Base-by-base conservation (phyloP, 139 green algal genomes). In the Diplosphaera chodatii region DNA sequence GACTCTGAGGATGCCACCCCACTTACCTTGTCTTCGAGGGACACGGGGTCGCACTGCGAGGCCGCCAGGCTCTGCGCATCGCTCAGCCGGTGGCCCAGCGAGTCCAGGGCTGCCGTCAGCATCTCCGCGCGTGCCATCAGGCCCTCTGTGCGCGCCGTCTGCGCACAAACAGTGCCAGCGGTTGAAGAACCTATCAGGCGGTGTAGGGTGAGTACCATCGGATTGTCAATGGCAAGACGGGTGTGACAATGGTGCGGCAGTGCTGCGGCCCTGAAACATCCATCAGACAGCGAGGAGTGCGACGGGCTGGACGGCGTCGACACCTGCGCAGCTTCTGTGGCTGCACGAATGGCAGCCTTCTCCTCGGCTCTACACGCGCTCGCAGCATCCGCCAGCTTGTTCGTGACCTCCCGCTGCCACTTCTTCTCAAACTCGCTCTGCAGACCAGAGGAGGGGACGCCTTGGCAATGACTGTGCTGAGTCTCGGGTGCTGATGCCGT, bases 401-500 rank as follows among this genome's bases (percentile, higher is more conserved):
- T 69, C 20, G 55, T 63, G 62, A 92, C 71, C 13, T 48, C 40
- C 1, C 40, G 40, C 20, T 71, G 33, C 64, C 84, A 92, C 66
- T 68, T 75, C 33, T 88, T 79, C 72, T 93, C 83, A 69, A 93
- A 93, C n/a, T 78, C 72, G 8, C 80, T 71, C 73, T 83, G 65
- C n/a, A n/a, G n/a, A n/a, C 40, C 80, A 55, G 21, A 63, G 5
- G 31, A 16, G n/a, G n/a, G n/a, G n/a, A n/a, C n/a, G n/a, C n/a
- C n/a, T n/a, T n/a, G n/a, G n/a, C n/a, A n/a, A n/a, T n/a, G n/a
- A n/a, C n/a, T n/a, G n/a, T n/a, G n/a, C n/a, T n/a, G n/a, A n/a
- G n/a, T n/a, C n/a, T n/a, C n/a, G n/a, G n/a, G n/a, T n/a, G n/a
- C n/a, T n/a, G n/a, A n/a, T n/a, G n/a, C n/a, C n/a, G n/a, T n/a